These are phyloP conservation scores for Ascocoryne sarcoides DNA, from an alignment of 2,329 filamentous ascomycete genomes.

Conservation along the genomic window DNA sequence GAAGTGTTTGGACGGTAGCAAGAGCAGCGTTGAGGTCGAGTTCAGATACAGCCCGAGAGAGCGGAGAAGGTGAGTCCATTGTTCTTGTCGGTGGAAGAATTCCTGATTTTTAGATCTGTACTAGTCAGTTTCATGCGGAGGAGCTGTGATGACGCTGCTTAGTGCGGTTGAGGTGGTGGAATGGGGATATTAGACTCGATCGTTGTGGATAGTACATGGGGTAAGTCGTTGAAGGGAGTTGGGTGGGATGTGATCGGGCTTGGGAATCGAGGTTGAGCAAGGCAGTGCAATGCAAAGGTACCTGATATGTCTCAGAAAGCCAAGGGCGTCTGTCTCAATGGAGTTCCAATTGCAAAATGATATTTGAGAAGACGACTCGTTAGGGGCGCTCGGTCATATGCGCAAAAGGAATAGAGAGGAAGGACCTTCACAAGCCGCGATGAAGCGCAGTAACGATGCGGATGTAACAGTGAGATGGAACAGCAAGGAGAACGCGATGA, in stretches of 20 bases:
- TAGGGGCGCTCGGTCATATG: not conserved
- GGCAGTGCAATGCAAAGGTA: conserved; percentile 2
- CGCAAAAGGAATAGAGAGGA: not conserved
- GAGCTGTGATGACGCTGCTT: too few species aligned
- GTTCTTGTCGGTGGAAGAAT: too few species aligned
- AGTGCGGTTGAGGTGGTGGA: too few species aligned
- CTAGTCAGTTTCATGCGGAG: too few species aligned
- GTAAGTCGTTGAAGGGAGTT: too few species aligned
- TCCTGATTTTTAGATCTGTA: too few species aligned
- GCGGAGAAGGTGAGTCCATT: too few species aligned
- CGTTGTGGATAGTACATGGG: too few species aligned
- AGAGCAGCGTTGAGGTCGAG: conserved; percentile 17
- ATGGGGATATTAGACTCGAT: too few species aligned
- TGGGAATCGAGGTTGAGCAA: too few species aligned
- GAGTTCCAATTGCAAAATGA: not conserved
- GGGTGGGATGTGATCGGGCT: too few species aligned
- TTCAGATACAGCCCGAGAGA: conserved; percentile 20
- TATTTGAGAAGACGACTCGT: not conserved
- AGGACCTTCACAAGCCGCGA: not conserved
- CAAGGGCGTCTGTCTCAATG: not conserved
- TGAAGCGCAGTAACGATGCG: conserved; percentile 1
- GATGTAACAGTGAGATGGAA: not conserved
- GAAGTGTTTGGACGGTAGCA: conserved; percentile 3
- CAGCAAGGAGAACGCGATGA: too few species aligned
- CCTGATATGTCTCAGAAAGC: not conserved